These are phyloP conservation scores for Trifolium pratense DNA, from an alignment of 306 rosid species.

Conservation along the genomic window DNA sequence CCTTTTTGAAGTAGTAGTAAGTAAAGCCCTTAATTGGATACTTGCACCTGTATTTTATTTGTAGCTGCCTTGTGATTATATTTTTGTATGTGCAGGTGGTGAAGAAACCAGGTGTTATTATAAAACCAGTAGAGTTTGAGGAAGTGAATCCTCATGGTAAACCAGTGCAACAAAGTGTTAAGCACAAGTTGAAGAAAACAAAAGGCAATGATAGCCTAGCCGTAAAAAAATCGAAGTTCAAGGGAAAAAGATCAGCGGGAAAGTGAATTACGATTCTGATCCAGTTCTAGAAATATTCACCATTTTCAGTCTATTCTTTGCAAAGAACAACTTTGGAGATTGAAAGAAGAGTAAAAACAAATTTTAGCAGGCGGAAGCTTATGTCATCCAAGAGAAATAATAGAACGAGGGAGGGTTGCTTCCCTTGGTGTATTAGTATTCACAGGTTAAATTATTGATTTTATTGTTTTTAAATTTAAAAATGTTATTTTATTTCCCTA, in stretches of 20 bases:
- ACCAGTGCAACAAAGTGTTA: slow-evolving; percentile 50
- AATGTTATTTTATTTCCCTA: background rate
- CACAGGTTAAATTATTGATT: background rate
- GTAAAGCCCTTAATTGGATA: slow-evolving; percentile 13
- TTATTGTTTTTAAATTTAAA: background rate
- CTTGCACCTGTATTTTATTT: background rate
- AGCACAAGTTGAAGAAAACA: slow-evolving; percentile 47
- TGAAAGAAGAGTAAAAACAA: background rate
- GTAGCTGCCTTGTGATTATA: slow-evolving; percentile 7
- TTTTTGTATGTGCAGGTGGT: slow-evolving; percentile 62
- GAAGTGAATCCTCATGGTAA: slow-evolving; percentile 75
- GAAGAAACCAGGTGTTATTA: slow-evolving; percentile 81
- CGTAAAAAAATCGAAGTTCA: slow-evolving; percentile 47
- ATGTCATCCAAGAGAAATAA: background rate
- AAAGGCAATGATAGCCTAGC: slow-evolving; percentile 47
- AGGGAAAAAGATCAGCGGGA: slow-evolving; percentile 19
- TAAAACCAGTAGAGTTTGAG: slow-evolving; percentile 69
- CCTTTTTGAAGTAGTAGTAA: background rate
- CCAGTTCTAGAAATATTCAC: slow-evolving; percentile 20
- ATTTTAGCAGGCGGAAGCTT: background rate
- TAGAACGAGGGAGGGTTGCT: background rate
- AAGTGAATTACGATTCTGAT: slow-evolving; percentile 26
- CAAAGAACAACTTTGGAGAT: slow-evolving; percentile 17
- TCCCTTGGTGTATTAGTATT: background rate
- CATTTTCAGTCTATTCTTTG: slow-evolving; percentile 32